Percentiles rank a stretch among this genome's conserved stretches.
These are phyloP conservation scores for Xylaria sp. DNA, from an alignment of 2,329 filamentous ascomycete species.

Conservation along the genomic window DNA sequence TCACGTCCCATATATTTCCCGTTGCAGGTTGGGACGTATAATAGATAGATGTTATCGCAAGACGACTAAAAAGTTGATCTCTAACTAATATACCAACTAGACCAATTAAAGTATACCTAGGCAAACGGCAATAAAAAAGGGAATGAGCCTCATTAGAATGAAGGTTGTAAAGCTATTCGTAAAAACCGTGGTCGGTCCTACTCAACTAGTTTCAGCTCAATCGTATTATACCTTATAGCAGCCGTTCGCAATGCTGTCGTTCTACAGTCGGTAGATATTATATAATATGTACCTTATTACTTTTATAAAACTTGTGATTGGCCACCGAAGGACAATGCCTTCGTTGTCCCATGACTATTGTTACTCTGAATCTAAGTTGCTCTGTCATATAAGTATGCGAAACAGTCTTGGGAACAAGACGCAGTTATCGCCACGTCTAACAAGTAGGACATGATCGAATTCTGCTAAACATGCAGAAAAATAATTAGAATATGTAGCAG, in stretches of 20 bases:
- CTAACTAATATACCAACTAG: too few relatives aligned
- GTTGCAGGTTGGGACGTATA: too few relatives aligned
- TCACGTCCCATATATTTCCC: background rate
- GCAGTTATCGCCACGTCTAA: background rate
- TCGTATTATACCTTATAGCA: too few relatives aligned
- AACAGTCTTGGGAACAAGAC: background rate
- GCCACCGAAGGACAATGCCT: background rate
- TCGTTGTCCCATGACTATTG: background rate
- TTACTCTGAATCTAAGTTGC: too few relatives aligned
- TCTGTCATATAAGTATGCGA: background rate
- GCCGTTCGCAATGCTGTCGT: too few relatives aligned
- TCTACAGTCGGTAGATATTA: background rate
- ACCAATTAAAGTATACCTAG: too few relatives aligned
- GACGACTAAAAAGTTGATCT: constrained; percentile 6
- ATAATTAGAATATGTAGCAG: constrained; percentile 7
- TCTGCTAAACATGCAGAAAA: constrained; percentile 1
- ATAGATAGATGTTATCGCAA: background rate
- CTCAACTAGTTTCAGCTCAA: background rate
- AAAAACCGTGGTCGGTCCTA: background rate
- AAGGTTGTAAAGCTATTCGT: background rate
- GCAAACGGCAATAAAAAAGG: background rate
- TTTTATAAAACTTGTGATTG: background rate
- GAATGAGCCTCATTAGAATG: constrained; percentile 2
- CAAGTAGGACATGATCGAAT: background rate
- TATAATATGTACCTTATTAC: background rate